Conservation (phyloP, 108 stramenopile species). For the Fragilariopsis cylindrus region DNA sequence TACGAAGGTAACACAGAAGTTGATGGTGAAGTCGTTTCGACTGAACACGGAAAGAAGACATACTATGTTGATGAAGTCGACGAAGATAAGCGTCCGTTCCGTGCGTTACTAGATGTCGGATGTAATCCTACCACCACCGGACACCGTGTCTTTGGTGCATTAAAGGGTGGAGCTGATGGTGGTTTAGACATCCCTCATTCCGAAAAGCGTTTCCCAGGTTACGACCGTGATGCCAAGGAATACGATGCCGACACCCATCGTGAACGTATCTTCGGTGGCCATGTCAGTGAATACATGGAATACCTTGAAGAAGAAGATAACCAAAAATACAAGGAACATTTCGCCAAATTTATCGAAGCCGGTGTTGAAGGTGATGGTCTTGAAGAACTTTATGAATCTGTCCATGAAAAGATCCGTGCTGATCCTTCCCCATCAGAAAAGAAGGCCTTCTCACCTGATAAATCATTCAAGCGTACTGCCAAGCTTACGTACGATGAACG, state of each 20-base stretch:
- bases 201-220: constrained; percentile 99
- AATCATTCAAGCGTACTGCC: constrained; percentile 90
- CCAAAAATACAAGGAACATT: constrained; percentile 91
- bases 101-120: constrained; percentile 96
- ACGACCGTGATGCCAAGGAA: constrained; percentile 96
- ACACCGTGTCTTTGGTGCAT: constrained; percentile 93
- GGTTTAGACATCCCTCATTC: constrained; percentile 97
- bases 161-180: constrained; percentile 99
- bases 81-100: constrained; percentile 98
- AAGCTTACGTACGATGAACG: constrained; percentile 92
- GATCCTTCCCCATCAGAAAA: constrained; percentile 89
- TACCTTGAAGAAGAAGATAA: constrained; percentile 98
- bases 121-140: constrained; percentile 96
- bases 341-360: constrained; percentile 80
- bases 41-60: constrained; percentile 87
- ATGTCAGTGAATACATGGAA: constrained; percentile 97
- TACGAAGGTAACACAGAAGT: constrained; percentile 92
- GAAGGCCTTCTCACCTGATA: constrained; percentile 86
- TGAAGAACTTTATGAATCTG: constrained; percentile 89
- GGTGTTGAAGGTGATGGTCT: constrained; percentile 85
- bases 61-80: constrained; percentile 99
- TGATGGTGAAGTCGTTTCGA: constrained; percentile 84
- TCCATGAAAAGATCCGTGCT: constrained; percentile 96
- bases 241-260: constrained; percentile 98
- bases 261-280: constrained; percentile 97